Evolutionary conservation across 2,329 filamentous ascomycete genomes (phyloP).

Genomic region (Tolypocladium ophioglossoides): DNA sequence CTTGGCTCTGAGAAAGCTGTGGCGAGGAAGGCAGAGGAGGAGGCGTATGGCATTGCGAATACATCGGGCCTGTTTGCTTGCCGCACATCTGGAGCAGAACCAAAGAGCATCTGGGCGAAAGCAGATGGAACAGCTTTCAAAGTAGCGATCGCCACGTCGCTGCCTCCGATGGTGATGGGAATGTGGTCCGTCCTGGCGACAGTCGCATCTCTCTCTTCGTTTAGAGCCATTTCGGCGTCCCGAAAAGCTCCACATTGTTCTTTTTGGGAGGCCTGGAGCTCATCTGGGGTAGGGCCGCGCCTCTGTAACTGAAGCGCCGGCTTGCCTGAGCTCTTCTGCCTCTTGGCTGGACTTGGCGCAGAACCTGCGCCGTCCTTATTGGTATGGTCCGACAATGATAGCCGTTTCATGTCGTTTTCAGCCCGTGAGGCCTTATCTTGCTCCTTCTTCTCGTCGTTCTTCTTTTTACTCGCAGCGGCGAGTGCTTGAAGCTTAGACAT

Average conservation of each 20-base stretch:
- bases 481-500: slow-evolving; percentile 86
- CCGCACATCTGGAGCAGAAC: slow-evolving; percentile 22
- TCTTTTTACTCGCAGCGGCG: slow-evolving; percentile 77
- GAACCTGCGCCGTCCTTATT: slow-evolving; percentile 17
- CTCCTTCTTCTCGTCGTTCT: slow-evolving; percentile 52
- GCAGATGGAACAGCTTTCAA: slow-evolving; percentile 32
- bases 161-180: neutral
- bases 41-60: slow-evolving; percentile 38
- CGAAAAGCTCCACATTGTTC: neutral
- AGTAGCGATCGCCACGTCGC: slow-evolving; percentile 9
- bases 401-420: slow-evolving; percentile 17
- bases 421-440: slow-evolving; percentile 13
- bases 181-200: neutral
- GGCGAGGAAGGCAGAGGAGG: slow-evolving; percentile 36
- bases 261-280: neutral
- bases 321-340: slow-evolving; percentile 10
- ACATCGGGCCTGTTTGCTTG: slow-evolving; percentile 18
- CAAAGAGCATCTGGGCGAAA: slow-evolving; percentile 45
- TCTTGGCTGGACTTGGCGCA: slow-evolving; percentile 10
- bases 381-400: slow-evolving; percentile 18
- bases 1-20: slow-evolving; percentile 75
- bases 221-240: neutral
- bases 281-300: neutral
- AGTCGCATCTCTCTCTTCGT: neutral
- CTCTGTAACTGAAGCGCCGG: neutral